These are phyloP conservation scores for Solanum habrochaites DNA, from an alignment of 257 asterid species.

Conservation along the genomic window DNA sequence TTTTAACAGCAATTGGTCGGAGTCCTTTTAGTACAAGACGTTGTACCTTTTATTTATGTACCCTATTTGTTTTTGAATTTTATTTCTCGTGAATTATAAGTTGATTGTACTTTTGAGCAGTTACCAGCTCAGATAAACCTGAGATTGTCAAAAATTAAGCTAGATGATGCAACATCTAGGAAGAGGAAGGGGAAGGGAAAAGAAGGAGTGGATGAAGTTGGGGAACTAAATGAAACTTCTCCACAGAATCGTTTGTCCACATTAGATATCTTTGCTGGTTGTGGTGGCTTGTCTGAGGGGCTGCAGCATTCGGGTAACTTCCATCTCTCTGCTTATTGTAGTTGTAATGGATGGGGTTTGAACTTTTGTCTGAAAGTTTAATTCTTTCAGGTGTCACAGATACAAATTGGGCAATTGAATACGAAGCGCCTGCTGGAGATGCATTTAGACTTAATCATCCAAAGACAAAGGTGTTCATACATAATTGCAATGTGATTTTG, in stretches of 20 bases:
- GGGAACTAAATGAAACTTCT: constrained; percentile 18
- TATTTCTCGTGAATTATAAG: not conserved
- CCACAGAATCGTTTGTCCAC: constrained; percentile 37
- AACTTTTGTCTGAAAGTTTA: not conserved
- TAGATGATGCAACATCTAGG: constrained; percentile 28
- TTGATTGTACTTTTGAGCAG: constrained; percentile 33
- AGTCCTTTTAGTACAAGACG: not conserved
- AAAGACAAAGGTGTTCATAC: constrained; percentile 55
- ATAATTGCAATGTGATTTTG: constrained; percentile 84
- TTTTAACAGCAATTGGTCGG: not conserved
- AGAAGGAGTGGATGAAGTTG: constrained; percentile 60
- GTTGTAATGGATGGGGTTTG: not conserved
- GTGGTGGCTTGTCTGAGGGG: constrained; percentile 98
- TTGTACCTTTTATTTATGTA: not conserved
- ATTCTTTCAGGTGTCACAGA: constrained; percentile 41
- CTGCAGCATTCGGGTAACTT: constrained; percentile 55
- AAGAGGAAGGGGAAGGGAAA: constrained; percentile 73
- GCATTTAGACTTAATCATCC: constrained; percentile 94
- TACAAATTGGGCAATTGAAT: constrained; percentile 97
- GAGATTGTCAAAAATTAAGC: constrained; percentile 34
- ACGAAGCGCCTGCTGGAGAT: constrained; percentile 86
- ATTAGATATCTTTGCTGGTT: constrained; percentile 91
- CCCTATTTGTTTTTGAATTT: not conserved
- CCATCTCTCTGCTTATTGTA: not conserved
- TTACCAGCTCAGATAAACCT: constrained; percentile 60